Conservation (phyloP, 176 grass and related monocot genomes). For the Puya raimondii region DNA sequence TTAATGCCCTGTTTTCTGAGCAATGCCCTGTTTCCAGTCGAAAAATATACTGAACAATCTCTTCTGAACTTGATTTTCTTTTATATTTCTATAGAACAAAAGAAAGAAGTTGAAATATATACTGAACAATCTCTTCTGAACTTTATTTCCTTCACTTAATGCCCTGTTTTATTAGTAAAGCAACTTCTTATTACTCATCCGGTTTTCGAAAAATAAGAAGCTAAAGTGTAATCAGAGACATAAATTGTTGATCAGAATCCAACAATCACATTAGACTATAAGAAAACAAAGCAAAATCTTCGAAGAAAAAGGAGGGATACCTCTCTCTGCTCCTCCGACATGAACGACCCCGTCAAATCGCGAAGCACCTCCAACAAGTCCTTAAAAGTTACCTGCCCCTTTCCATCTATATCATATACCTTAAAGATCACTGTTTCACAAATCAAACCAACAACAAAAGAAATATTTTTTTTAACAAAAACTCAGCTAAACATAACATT, state of each 20-base stretch:
- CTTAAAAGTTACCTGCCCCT: conserved; percentile 70
- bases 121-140: not conserved
- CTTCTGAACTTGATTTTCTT: not conserved
- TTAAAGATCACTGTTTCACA: conserved; percentile 59
- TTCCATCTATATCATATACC: conserved; percentile 72
- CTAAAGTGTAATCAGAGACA: not conserved
- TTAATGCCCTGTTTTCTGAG: too few species aligned
- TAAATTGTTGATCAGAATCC: not conserved
- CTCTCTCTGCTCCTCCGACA: conserved; percentile 65
- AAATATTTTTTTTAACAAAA: not conserved
- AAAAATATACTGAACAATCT: too few species aligned
- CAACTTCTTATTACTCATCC: too few species aligned
- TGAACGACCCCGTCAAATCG: conserved; percentile 52
- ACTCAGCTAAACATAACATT: conserved; percentile 1
- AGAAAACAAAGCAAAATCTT: not conserved
- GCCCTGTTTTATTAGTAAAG: not conserved
- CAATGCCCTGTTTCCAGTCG: too few species aligned
- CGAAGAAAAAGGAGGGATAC: conserved; percentile 21
- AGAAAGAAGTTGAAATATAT: too few species aligned
- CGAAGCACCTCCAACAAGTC: conserved; percentile 45
- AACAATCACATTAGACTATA: not conserved
- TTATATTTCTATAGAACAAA: too few species aligned
- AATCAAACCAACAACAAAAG: conserved; percentile 12
- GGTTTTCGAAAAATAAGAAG: not conserved
- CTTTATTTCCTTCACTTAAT: not conserved